A percentile compares a stretch with the other conserved stretches of the same genome.
Conservation (phyloP, 805 yeast species). For the Sugiyamaella americana region DNA sequence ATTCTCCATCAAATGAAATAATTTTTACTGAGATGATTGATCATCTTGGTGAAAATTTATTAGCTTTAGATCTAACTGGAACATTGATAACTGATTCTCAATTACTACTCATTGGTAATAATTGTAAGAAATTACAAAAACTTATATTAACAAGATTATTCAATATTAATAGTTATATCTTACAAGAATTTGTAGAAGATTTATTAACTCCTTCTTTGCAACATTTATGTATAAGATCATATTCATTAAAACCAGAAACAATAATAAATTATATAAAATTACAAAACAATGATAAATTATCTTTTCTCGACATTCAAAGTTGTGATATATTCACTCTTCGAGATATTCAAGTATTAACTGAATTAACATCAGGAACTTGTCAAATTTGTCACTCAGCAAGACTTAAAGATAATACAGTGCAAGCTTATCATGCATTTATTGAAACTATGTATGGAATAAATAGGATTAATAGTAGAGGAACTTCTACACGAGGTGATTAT, state of each 20-base stretch:
- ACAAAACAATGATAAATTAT: not conserved
- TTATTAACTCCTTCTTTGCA: too few species aligned
- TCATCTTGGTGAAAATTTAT: not conserved
- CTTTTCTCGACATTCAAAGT: constrained; percentile 4
- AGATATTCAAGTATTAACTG: constrained; percentile 9
- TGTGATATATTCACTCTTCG: constrained; percentile 17
- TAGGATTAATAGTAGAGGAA: too few species aligned
- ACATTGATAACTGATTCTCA: not conserved
- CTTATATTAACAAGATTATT: not conserved
- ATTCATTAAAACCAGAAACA: not conserved
- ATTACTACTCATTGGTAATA: not conserved
- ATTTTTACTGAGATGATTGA: not conserved
- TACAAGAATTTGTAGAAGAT: not conserved
- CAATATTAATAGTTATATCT: not conserved
- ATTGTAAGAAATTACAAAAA: not conserved
- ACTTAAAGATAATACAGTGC: constrained; percentile 18
- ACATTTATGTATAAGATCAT: not conserved
- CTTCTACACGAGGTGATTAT: too few species aligned
- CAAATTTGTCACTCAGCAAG: constrained; percentile 16
- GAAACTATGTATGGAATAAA: constrained; percentile 7
- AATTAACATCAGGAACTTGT: constrained; percentile 6
- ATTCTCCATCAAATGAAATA: not conserved
- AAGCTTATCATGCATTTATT: constrained; percentile 16
- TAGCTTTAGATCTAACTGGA: not conserved
- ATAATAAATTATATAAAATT: too few species aligned